Base-by-base conservation (phyloP, 495 filamentous ascomycete genomes). In the Delitschia confertaspora region DNA sequence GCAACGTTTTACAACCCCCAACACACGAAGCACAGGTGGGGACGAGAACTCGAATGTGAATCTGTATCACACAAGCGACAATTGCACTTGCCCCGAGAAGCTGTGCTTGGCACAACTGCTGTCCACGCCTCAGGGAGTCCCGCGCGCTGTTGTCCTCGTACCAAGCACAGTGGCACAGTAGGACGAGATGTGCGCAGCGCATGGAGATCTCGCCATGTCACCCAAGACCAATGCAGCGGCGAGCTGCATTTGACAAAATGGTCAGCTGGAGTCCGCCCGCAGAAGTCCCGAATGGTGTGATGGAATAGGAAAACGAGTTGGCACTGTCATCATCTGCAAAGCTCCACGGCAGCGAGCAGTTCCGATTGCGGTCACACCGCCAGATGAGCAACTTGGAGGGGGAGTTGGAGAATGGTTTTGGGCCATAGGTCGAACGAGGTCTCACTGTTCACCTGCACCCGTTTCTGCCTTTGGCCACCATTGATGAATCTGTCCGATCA, bases 191-290 rank as follows among this genome's bases (percentile, higher is more conserved):
- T 32, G 44, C 25, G 35, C 38, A 21, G 32, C 27, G 36, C 37
- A 41, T 39, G 24, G 33, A 42, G 50, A 53, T 53, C 50, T 53
- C 49, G 25, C 37, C 47, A 26, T 2, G 38, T 49, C 14, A 22
- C 46, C 37, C 46, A 49, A 30, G 18, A n/a, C 25, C 34, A 30
- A 37, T 22, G n/a, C 27, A 14, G 26, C 51, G 51, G 45, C 51
- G 51, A 49, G 25, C 27, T 55, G 45, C 51, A 55, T 40, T 31
- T 24, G 33, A 25, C 14, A 6, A 26, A 36, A 23, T 36, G 46
- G 51, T 49, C 51, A 55, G 45, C 45, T 49, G 44, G 33, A 34
- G 39, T 24, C 27, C 6, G 35, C 29, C 22, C 34, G 42, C 33
- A 33, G 26, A 45, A 24, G 7, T 24, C 36, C n/a, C n/a, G n/a